phyloP scores from a whole-genome alignment of 352 stramenopile species.

The Elongisporangium undulatum region DNA sequence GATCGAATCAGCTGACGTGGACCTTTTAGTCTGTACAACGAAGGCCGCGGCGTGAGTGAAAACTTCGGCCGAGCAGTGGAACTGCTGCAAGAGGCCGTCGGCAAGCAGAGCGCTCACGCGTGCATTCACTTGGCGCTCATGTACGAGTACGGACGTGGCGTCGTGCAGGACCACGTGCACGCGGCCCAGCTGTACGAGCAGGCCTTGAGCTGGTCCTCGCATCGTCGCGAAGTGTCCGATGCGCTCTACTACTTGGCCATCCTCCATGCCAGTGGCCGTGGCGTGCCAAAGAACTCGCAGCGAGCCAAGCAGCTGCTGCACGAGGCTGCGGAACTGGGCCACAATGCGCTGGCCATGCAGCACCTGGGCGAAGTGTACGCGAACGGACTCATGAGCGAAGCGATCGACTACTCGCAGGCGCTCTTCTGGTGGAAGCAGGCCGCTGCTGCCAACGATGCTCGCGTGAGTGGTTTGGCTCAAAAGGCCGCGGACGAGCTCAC shows the following conservation, averaged over 20 bases:
- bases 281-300: conserved; percentile 27
- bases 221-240: conserved; percentile 19
- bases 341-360: conserved; percentile 40
- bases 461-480: conserved; percentile 16
- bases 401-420: conserved; percentile 35
- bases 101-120: conserved; percentile 15
- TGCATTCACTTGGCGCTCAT: conserved; percentile 41
- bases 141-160: conserved; percentile 46
- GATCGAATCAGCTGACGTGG: not conserved
- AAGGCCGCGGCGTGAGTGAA: conserved; percentile 31
- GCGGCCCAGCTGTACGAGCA: conserved; percentile 30
- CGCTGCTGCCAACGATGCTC: conserved; percentile 18
- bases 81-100: conserved; percentile 25
- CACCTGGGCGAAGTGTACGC: conserved; percentile 45
- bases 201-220: conserved; percentile 6
- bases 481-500: conserved; percentile 31
- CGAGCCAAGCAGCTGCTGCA: conserved; percentile 29
- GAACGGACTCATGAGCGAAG: conserved; percentile 18
- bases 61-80: conserved; percentile 22
- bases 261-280: conserved; percentile 37
- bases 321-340: conserved; percentile 26
- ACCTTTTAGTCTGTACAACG: conserved; percentile 26
- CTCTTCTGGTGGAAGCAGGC: conserved; percentile 44
- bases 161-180: conserved; percentile 23
- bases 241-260: conserved; percentile 55